Base-by-base conservation (phyloP, 1,139 yeast species). In the Pichia sp. region DNA sequence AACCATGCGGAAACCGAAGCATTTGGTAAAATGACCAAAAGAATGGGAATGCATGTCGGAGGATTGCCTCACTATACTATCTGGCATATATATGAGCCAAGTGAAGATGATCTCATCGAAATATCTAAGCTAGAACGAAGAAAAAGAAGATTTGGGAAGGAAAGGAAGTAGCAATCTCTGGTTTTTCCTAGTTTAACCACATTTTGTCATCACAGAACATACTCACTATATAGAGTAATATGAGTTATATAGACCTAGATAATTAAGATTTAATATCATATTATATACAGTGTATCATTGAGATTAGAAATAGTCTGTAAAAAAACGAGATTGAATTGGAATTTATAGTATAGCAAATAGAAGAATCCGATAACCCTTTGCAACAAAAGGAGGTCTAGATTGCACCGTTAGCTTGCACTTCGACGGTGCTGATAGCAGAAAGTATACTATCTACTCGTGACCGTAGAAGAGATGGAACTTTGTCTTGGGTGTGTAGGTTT, bases 1-100 rank as follows among this genome's bases (percentile, higher is more conserved):
- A 88, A 88, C 67, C 96, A 89, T 69, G 96, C 95, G 0, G 96
- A 88, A 68, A 89, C 96, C 1, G 93, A 89, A 68, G 96, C 95
- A 0, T 88, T 88, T 72, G 96, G 95, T 49, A 88, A 87, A 65
- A 78, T 89, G 87, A 84, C 92, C 27, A 85, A 79, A 63, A 75
- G 76, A 56, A 86, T 88, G 86, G 95, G 95, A 9, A 86, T 80
- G 71, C 75, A 73, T 58, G 95, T 89, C 40, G 91, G 90, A 50
- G 96, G 96, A 0, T 76, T 88, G 63, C 95, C 95, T 29, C 92
- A 89, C 72, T 89, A 89, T 67, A 87, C 92, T 0, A 76, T 89
- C 46, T 88, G 96, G 96, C 91, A 85, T 68, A 83, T 85, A 54
- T 85, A 84, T 70, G 96, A 88, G 66, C 92, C 95, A 44, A 87